Percentiles rank a stretch among this genome's conserved stretches.
Evolutionary conservation across 2,329 filamentous ascomycete species (phyloP).

Genomic region (Xylariaceae sp.): DNA sequence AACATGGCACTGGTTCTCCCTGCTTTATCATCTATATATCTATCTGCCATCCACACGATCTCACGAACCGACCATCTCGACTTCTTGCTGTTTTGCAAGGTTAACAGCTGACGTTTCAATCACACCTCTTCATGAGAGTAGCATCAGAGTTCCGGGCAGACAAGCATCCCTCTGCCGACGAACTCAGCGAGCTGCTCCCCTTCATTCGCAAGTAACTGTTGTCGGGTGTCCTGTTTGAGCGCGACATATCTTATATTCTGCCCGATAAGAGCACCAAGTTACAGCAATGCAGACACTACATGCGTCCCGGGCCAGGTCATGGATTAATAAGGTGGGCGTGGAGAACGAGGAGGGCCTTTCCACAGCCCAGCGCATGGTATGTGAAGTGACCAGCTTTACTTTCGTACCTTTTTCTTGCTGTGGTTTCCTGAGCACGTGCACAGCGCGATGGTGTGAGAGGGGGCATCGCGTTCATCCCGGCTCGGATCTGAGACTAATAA

Average conservation of each 20-base stretch:
- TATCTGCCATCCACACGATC: neutral
- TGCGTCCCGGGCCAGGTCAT: slow-evolving; percentile 37
- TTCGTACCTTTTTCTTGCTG: neutral
- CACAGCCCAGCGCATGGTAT: slow-evolving; percentile 70
- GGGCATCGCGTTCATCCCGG: neutral
- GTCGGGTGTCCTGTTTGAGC: neutral
- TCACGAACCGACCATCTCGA: neutral
- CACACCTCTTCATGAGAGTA: neutral
- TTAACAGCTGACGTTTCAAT: neutral
- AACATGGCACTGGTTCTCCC: neutral
- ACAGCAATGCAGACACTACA: slow-evolving; percentile 32
- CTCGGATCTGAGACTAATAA: slow-evolving; percentile 12
- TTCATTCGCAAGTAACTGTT: neutral
- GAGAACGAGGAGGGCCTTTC: slow-evolving; percentile 71
- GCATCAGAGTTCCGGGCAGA: neutral
- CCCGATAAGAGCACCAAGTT: neutral
- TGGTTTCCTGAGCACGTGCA: slow-evolving; percentile 10
- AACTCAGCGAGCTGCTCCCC: neutral
- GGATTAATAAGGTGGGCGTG: slow-evolving; percentile 61
- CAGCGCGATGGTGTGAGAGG: neutral
- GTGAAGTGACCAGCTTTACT: slow-evolving; percentile 18
- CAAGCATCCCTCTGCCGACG: neutral
- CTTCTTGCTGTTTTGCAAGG: neutral
- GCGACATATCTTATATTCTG: neutral
- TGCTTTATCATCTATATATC: neutral